phyloP scores from a whole-genome alignment of 495 filamentous ascomycete species.

The Neurospora africana region DNA sequence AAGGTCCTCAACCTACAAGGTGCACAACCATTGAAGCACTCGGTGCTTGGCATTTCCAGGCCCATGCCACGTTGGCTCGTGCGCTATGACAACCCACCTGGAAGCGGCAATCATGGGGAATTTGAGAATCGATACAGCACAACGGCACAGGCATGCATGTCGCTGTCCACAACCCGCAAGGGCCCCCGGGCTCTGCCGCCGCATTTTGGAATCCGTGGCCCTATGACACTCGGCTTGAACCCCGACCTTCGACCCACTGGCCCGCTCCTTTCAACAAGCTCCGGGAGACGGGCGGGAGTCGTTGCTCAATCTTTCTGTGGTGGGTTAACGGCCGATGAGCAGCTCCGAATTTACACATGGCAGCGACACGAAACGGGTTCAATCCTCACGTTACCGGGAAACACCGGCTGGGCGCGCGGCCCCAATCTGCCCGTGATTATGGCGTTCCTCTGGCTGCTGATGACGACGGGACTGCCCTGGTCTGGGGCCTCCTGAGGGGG shows the following conservation, averaged over 20 bases:
- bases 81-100: conserved; percentile 24
- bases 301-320: not conserved
- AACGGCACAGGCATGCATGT: not conserved
- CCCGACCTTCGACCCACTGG: not conserved
- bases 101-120: conserved; percentile 8
- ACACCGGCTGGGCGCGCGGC: not conserved
- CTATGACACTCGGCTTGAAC: not conserved
- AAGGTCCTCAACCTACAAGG: not conserved
- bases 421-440: not conserved
- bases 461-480: not conserved
- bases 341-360: not conserved
- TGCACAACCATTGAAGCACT: conserved; percentile 2
- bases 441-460: not conserved
- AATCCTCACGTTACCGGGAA: not conserved
- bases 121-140: not conserved
- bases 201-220: not conserved
- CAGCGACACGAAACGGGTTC: not conserved
- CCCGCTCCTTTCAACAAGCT: not conserved
- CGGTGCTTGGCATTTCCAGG: conserved; percentile 2
- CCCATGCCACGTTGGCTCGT: conserved; percentile 22
- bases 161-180: not conserved
- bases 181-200: not conserved
- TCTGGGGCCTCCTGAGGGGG: not conserved
- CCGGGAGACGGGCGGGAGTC: not conserved
- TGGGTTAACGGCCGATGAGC: not conserved